phyloP scores from a whole-genome alignment of 2,329 filamentous ascomycete genomes.

The Aspergillus cejpii region DNA sequence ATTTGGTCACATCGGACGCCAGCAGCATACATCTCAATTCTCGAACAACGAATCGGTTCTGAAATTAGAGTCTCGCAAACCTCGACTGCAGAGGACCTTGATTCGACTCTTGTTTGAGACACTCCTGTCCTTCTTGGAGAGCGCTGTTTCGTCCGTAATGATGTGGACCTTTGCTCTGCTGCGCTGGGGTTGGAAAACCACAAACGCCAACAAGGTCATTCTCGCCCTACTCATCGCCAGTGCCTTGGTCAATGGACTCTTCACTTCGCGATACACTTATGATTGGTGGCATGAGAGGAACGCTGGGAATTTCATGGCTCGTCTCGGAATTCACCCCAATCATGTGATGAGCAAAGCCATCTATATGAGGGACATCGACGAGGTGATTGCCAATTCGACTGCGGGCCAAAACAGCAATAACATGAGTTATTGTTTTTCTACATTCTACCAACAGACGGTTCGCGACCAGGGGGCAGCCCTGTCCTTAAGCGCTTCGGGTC shows the following conservation, averaged over 20 bases:
- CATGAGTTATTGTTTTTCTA: slow-evolving; percentile 38
- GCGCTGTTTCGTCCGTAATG: slow-evolving; percentile 66
- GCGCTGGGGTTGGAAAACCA: slow-evolving; percentile 59
- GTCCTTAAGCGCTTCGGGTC: slow-evolving; percentile 24
- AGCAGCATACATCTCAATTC: slow-evolving; percentile 38
- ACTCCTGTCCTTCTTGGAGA: slow-evolving; percentile 65
- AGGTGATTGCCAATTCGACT: slow-evolving; percentile 46
- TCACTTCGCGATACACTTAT: slow-evolving; percentile 65
- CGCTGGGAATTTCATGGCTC: slow-evolving; percentile 71
- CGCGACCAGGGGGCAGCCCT: slow-evolving; percentile 28
- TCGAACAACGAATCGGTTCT: slow-evolving; percentile 27
- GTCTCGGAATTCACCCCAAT: slow-evolving; percentile 73
- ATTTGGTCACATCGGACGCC: slow-evolving; percentile 44
- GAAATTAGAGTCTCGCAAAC: slow-evolving; percentile 44
- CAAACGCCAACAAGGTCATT: slow-evolving; percentile 68
- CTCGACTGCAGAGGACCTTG: slow-evolving; percentile 55
- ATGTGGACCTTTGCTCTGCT: slow-evolving; percentile 66
- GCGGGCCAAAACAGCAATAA: slow-evolving; percentile 24
- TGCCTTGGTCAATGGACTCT: slow-evolving; percentile 63
- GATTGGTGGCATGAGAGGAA: slow-evolving; percentile 81
- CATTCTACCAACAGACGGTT: slow-evolving; percentile 40
- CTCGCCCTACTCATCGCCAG: slow-evolving; percentile 63
- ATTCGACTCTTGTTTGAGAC: slow-evolving; percentile 67
- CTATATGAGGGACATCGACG: slow-evolving; percentile 73
- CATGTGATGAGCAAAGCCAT: slow-evolving; percentile 76